These are phyloP conservation scores for Cladophialophora psammophila DNA, from an alignment of 2,329 filamentous ascomycete species.

Conservation along the genomic window DNA sequence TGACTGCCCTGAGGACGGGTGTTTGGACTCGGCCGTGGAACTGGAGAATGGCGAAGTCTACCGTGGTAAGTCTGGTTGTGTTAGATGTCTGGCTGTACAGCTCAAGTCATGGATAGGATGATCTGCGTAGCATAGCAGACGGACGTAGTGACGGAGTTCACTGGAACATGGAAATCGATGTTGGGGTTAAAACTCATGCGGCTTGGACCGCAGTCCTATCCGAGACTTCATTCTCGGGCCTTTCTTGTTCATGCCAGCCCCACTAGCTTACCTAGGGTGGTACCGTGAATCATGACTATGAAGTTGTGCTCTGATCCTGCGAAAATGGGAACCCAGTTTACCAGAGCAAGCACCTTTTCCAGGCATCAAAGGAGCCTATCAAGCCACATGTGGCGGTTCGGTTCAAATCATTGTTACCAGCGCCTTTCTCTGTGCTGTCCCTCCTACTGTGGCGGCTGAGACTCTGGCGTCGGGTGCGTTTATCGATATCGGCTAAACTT, in stretches of 20 bases:
- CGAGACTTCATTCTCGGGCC: not conserved
- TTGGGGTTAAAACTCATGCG: not conserved
- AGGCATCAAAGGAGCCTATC: not conserved
- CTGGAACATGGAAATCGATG: not conserved
- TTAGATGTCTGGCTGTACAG: not conserved
- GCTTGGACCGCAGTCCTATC: not conserved
- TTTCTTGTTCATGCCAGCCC: not conserved
- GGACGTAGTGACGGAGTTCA: not conserved
- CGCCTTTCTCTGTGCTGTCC: constrained; percentile 4
- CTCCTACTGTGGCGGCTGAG: not conserved
- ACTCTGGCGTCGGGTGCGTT: not conserved
- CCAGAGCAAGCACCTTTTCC: not conserved
- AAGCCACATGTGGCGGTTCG: not conserved
- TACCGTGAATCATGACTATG: not conserved
- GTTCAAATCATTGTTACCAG: not conserved
- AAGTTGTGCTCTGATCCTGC: not conserved
- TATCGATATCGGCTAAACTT: constrained; percentile 20
- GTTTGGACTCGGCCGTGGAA: not conserved
- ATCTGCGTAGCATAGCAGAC: not conserved
- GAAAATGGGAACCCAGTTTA: not conserved
- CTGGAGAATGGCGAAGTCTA: not conserved
- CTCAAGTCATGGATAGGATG: not conserved
- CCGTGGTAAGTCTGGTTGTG: not conserved
- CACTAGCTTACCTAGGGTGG: not conserved
- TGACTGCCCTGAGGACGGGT: not conserved